Conservation (phyloP, 768 basidiomycete species). For the Galerina sulciceps region DNA sequence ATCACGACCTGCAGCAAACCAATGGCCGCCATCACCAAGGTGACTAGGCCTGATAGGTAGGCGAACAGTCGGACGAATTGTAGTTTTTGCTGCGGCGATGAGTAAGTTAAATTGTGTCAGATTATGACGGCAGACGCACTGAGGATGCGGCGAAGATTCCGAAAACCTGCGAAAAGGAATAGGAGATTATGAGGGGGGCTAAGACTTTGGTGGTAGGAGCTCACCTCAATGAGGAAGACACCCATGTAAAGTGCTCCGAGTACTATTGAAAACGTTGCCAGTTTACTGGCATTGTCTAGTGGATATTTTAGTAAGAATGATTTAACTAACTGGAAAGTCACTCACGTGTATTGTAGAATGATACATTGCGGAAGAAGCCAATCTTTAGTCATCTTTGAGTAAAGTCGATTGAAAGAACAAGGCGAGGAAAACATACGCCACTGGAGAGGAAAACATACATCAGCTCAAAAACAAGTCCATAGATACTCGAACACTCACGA, state of each 20-base stretch:
- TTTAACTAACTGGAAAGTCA: conserved; percentile 7
- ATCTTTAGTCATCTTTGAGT: conserved; percentile 43
- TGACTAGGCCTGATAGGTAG: conserved; percentile 47
- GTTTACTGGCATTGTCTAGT: conserved; percentile 43
- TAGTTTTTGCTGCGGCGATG: conserved; percentile 52
- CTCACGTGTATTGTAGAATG: conserved; percentile 52
- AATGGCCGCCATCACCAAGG: conserved; percentile 53
- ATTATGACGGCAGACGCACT: conserved; percentile 42
- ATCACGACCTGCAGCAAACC: conserved; percentile 60
- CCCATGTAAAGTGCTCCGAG: conserved; percentile 63
- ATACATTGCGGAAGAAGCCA: conserved; percentile 60
- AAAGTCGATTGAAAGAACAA: conserved; percentile 2
- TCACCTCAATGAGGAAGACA: conserved; percentile 52
- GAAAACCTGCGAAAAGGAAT: conserved; percentile 32
- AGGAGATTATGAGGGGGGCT: not conserved
- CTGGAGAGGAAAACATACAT: conserved; percentile 20
- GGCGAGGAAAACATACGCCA: conserved; percentile 28
- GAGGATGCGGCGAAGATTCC: conserved; percentile 54
- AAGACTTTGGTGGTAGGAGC: not conserved
- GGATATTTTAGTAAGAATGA: not conserved
- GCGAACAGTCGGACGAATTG: conserved; percentile 59
- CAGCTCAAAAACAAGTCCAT: not conserved
- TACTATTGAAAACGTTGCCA: conserved; percentile 60
- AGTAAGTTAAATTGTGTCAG: not conserved
- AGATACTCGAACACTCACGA: conserved; percentile 49